Percentiles rank a stretch among this genome's conserved stretches.
Evolutionary conservation across 176 grass and related monocot genomes (phyloP).

Genomic region (Tillandsia fasciculata): DNA sequence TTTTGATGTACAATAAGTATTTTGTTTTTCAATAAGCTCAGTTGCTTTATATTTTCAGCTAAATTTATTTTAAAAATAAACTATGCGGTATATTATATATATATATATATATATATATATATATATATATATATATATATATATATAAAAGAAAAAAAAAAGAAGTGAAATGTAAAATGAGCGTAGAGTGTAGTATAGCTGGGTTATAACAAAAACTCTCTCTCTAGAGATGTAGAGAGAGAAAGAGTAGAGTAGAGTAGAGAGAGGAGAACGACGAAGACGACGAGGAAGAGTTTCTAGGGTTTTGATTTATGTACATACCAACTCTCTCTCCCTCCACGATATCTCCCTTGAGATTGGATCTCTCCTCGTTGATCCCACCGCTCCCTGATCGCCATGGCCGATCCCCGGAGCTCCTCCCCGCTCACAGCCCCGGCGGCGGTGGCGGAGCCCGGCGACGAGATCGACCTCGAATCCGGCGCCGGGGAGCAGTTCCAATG

Average conservation of each 20-base stretch:
- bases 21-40: too few species aligned
- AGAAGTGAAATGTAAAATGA: too few species aligned
- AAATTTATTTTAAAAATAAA: too few species aligned
- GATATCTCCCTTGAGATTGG: not conserved
- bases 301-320: not conserved
- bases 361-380: not conserved
- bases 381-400: slow-evolving; percentile 23
- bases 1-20: too few species aligned
- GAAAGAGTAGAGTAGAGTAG: not conserved
- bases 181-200: too few species aligned
- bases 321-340: too few species aligned
- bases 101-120: too few species aligned
- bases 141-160: too few species aligned
- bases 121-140: too few species aligned
- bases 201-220: too few species aligned
- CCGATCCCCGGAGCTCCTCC: slow-evolving; percentile 45
- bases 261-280: not conserved
- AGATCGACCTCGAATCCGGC: slow-evolving; percentile 90
- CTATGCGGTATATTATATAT: too few species aligned
- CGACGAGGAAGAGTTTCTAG: not conserved
- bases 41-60: too few species aligned
- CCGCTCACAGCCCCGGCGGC: slow-evolving; percentile 53
- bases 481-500: slow-evolving; percentile 89
- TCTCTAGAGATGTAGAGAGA: not conserved
- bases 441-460: slow-evolving; percentile 15